Percentiles rank a stretch among this genome's conserved stretches.
These are phyloP conservation scores for Citrus glauca DNA, from an alignment of 345 rosid species.

Conservation along the genomic window DNA sequence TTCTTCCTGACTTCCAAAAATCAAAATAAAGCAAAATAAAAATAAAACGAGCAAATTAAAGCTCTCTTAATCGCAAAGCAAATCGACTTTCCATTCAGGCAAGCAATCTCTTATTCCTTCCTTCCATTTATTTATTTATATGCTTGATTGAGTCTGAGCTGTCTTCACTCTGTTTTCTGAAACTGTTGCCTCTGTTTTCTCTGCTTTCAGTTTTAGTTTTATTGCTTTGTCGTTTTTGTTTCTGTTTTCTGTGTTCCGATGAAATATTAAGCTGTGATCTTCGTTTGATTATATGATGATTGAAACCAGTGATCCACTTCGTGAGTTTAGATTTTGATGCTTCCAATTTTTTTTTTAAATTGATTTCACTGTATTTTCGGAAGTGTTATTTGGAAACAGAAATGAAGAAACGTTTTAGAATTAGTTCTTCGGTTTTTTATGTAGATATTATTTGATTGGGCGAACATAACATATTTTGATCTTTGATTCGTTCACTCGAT, in stretches of 20 bases:
- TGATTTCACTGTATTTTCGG: background rate
- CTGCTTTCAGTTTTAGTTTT: background rate
- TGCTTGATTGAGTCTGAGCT: background rate
- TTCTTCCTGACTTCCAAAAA: constrained; percentile 14
- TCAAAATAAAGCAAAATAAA: background rate
- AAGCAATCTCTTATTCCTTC: constrained; percentile 13
- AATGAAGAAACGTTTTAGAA: background rate
- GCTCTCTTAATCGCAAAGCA: background rate
- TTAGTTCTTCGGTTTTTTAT: background rate
- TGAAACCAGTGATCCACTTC: background rate
- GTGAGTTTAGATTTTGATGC: background rate
- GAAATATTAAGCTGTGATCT: background rate
- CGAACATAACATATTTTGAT: background rate
- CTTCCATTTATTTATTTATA: background rate
- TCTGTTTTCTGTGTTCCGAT: background rate
- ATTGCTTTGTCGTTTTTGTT: background rate
- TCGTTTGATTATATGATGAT: background rate
- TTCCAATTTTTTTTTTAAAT: background rate
- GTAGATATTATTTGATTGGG: background rate
- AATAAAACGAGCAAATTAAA: background rate
- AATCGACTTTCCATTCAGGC: constrained; percentile 27
- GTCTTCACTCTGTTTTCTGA: background rate
- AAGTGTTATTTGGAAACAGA: background rate
- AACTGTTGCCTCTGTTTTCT: background rate
- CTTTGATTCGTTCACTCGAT: background rate